Evolutionary conservation across 2,329 filamentous ascomycete genomes (phyloP).

Genomic region (Coniochaeta sp.): DNA sequence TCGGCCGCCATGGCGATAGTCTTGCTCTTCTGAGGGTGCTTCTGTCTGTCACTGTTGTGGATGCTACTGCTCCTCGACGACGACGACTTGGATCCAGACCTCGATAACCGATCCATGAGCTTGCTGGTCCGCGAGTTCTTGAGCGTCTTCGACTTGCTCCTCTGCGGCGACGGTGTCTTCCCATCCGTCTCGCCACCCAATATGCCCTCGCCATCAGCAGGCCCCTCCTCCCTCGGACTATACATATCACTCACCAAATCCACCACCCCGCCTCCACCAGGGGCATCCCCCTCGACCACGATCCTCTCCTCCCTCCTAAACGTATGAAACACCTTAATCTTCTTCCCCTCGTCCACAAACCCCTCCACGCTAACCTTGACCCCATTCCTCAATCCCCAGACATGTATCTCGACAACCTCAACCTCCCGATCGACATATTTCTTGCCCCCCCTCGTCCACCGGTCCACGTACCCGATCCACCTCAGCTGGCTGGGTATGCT

Average conservation of each 20-base stretch:
- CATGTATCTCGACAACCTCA: constrained; percentile 81
- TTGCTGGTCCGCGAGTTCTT: constrained; percentile 11
- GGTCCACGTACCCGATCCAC: constrained; percentile 81
- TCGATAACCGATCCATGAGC: constrained; percentile 5
- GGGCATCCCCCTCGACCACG: constrained; percentile 52
- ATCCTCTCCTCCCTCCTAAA: constrained; percentile 68
- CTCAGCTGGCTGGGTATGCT: constrained; percentile 89
- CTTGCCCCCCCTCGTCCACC: constrained; percentile 70
- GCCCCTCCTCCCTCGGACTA: constrained; percentile 6
- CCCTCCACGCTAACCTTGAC: constrained; percentile 84
- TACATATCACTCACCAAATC: constrained; percentile 46
- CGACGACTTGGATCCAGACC: constrained; percentile 6
- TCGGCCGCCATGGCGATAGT: constrained; percentile 18
- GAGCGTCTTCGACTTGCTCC: constrained; percentile 12
- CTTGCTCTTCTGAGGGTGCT: constrained; percentile 15
- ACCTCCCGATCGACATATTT: constrained; percentile 74
- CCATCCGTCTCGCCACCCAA: constrained; percentile 21
- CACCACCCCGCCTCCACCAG: constrained; percentile 38
- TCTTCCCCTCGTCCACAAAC: constrained; percentile 81
- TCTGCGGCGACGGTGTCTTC: not conserved
- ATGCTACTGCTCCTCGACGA: constrained; percentile 10
- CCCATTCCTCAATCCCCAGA: constrained; percentile 80
- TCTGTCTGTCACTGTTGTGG: constrained; percentile 6
- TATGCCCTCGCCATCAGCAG: constrained; percentile 20
- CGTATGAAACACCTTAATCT: constrained; percentile 74